A percentile compares a stretch with the other conserved stretches of the same genome.
Conservation (phyloP, 768 basidiomycete species). For the Rhizopogon vulgaris region DNA sequence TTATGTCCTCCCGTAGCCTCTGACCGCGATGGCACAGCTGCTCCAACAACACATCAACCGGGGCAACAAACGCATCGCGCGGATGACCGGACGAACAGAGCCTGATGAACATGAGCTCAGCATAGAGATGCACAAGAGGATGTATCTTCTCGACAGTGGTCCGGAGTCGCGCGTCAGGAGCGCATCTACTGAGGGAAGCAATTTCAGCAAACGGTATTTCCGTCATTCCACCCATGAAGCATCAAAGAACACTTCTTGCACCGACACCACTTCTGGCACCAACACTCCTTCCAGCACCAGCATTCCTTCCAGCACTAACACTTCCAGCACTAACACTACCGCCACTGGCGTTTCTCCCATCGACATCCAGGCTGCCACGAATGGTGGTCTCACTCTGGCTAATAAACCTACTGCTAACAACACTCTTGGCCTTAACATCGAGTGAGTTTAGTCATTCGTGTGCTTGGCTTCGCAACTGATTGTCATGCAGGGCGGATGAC, state of each 20-base stretch:
- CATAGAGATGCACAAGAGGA: slow-evolving; percentile 36
- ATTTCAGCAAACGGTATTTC: slow-evolving; percentile 4
- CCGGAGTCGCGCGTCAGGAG: background rate
- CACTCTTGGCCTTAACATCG: slow-evolving; percentile 65
- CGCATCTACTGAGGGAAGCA: slow-evolving; percentile 1
- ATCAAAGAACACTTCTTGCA: background rate
- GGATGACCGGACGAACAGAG: slow-evolving; percentile 54
- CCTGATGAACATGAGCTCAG: slow-evolving; percentile 45
- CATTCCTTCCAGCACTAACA: slow-evolving; percentile 10
- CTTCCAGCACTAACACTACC: slow-evolving; percentile 10
- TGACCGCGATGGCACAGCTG: slow-evolving; percentile 31
- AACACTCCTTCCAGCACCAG: background rate
- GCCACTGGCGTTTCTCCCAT: slow-evolving; percentile 27
- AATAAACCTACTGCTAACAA: slow-evolving; percentile 37
- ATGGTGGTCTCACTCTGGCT: slow-evolving; percentile 37
- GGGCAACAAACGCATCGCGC: slow-evolving; percentile 55
- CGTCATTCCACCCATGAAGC: slow-evolving; percentile 7
- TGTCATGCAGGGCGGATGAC: slow-evolving; percentile 37
- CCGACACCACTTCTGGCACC: too few relatives aligned
- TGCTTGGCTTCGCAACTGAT: background rate
- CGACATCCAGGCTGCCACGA: slow-evolving; percentile 29
- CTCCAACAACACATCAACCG: slow-evolving; percentile 71
- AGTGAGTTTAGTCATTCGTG: slow-evolving; percentile 34
- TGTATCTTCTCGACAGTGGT: slow-evolving; percentile 30
- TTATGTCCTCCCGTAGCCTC: background rate